These are phyloP conservation scores for Candida railenensis DNA, from an alignment of 805 yeast species.

Conservation along the genomic window DNA sequence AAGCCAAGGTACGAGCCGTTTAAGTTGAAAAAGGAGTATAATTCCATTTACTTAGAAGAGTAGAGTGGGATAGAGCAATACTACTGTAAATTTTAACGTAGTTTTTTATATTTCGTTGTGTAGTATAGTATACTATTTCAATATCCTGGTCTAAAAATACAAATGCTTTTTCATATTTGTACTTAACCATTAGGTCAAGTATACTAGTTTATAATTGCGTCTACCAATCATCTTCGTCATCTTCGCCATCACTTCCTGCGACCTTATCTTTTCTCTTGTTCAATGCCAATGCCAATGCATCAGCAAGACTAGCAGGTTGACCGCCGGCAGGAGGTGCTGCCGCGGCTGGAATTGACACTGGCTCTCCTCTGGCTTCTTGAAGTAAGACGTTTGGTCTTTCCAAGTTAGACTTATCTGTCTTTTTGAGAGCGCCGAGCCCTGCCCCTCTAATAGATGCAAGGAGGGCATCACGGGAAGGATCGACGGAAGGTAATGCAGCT, in stretches of 20 bases:
- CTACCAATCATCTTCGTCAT: slow-evolving; percentile 63
- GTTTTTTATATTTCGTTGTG: no score
- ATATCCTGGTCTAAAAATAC: no score
- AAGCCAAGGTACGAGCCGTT: no score
- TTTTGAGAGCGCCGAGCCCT: slow-evolving; percentile 66
- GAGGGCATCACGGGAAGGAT: slow-evolving; percentile 72
- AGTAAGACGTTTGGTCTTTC: slow-evolving; percentile 75
- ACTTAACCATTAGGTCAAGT: no score
- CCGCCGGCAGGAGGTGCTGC: slow-evolving; percentile 48
- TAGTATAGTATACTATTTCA: no score
- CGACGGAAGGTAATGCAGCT: slow-evolving; percentile 27
- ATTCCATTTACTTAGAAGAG: no score
- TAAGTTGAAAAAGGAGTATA: no score
- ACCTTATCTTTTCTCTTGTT: slow-evolving; percentile 81
- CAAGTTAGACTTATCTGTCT: slow-evolving; percentile 78
- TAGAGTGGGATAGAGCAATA: no score
- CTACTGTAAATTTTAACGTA: no score
- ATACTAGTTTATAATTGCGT: no score
- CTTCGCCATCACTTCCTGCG: slow-evolving; percentile 78
- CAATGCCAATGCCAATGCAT: slow-evolving; percentile 85
- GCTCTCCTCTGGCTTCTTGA: slow-evolving; percentile 70
- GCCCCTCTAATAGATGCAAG: slow-evolving; percentile 84
- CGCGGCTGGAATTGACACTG: slow-evolving; percentile 28
- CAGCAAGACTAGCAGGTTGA: slow-evolving; percentile 70
- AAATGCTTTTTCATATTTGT: no score